Base-by-base conservation (phyloP, 2,329 filamentous ascomycete genomes). In the Helotiales sp. region DNA sequence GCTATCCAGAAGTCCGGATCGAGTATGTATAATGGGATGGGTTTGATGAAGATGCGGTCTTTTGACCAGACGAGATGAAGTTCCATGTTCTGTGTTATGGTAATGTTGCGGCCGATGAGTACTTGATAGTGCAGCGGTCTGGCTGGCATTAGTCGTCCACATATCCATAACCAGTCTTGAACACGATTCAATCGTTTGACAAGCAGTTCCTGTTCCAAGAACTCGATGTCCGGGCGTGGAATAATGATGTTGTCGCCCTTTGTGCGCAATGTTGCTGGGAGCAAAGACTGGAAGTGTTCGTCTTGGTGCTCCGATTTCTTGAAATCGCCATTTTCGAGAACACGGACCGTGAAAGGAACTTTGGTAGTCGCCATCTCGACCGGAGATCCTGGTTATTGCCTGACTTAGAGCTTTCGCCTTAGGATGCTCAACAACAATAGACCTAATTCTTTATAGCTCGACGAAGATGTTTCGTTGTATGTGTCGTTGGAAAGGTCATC, bases 61-160 rank as follows among this genome's bases (percentile, higher is more conserved):
- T 56, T 47, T 5, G 22, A 54, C 69, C 71, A 72, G 5, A 74
- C 67, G 0, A 76, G 63, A 59, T 76, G 73, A 9, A 73, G 60
- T 31, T 73, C 67, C 1, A 69, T 61, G 24, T 72, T 61, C 57
- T 76, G 73, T 5, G 70, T 69, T 15, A 74, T 38, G 2, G 72
- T 19, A 17, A 76, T 71, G 1, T 61, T 46, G 12, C 72, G 71
- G 24, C 25, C 24, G 12, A 25, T 17, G 15, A 51, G 13, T 9
- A 25, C 7, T 42, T 55, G 54, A 12, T n/a, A 12, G 17, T 55
- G 54, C 10, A 55, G 34, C 3, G 54, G 46, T 22, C 42, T 27
- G 22, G 42, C 24, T 29, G 42, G 42, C 27, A 27, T 47, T 29
- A 24, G 42, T 13, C 22, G 42, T 15, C 42, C 42, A 12, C 42